Percentiles rank a stretch among this genome's conserved stretches.
Evolutionary conservation across 2,329 filamentous ascomycete species (phyloP).

Genomic region (Cyanodermella asteris): DNA sequence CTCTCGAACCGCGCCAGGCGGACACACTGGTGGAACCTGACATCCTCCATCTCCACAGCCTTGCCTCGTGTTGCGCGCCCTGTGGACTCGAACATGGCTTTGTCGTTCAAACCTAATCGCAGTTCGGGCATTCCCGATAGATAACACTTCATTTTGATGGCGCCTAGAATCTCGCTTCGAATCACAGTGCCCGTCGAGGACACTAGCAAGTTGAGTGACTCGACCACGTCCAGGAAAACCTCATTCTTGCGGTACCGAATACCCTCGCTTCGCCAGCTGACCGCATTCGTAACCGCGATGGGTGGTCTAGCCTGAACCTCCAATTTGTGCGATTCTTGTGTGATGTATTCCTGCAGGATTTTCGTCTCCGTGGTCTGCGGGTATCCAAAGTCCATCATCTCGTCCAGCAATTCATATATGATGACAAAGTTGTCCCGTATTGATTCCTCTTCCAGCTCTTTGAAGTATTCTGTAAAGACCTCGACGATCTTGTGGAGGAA

Average conservation of each 20-base stretch:
- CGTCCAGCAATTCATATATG: constrained; percentile 94
- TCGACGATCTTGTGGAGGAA: constrained; percentile 97
- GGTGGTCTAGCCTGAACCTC: constrained; percentile 90
- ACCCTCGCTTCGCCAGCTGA: constrained; percentile 93
- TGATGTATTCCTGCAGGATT: constrained; percentile 97
- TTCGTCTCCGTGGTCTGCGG: constrained; percentile 96
- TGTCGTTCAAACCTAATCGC: constrained; percentile 86
- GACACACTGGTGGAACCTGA: constrained; percentile 98
- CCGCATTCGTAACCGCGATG: constrained; percentile 94
- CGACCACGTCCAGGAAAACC: constrained; percentile 92
- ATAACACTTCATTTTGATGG: constrained; percentile 99
- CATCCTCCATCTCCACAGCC: constrained; percentile 98
- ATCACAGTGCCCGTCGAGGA: constrained; percentile 87
- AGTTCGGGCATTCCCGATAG: constrained; percentile 95
- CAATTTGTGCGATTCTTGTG: constrained; percentile 95
- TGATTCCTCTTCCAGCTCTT: constrained; percentile 92
- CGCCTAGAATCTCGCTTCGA: constrained; percentile 85
- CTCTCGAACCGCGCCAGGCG: constrained; percentile 92
- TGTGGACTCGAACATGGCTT: constrained; percentile 98
- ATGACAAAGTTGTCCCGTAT: constrained; percentile 99
- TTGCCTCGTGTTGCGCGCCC: constrained; percentile 85
- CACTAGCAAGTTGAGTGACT: constrained; percentile 88
- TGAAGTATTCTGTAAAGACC: constrained; percentile 99
- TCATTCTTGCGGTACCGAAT: constrained; percentile 99
- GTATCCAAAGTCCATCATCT: constrained; percentile 99